A percentile compares a stretch with the other conserved stretches of the same genome.
phyloP scores from a whole-genome alignment of 805 yeast genomes.

The Kluyveromyces lactis region DNA sequence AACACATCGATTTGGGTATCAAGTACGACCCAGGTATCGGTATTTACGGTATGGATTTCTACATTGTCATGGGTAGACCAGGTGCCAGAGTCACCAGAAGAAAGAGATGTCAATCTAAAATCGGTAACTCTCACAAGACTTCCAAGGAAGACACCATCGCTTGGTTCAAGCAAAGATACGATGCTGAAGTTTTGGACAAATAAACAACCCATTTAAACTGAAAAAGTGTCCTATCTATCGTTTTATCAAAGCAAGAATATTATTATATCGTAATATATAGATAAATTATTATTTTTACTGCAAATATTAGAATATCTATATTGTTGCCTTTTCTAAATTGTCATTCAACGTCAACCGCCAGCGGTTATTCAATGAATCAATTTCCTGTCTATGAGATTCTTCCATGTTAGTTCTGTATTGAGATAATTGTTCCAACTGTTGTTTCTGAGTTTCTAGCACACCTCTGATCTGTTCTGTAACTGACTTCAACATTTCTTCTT shows the following conservation, averaged over 20 bases:
- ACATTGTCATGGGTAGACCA: slow-evolving; percentile 98
- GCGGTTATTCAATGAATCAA: slow-evolving; percentile 37
- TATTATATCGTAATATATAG: slow-evolving; percentile 6
- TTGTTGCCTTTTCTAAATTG: background rate
- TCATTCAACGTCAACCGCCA: slow-evolving; percentile 42
- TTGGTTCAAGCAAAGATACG: slow-evolving; percentile 99
- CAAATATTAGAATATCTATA: too few relatives aligned
- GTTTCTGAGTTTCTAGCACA: slow-evolving; percentile 32
- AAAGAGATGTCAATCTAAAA: slow-evolving; percentile 84
- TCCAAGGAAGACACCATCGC: slow-evolving; percentile 87
- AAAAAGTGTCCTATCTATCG: too few relatives aligned
- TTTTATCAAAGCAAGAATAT: too few relatives aligned
- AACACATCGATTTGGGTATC: slow-evolving; percentile 99
- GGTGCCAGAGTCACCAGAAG: slow-evolving; percentile 98
- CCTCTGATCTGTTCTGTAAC: slow-evolving; percentile 23
- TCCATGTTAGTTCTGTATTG: slow-evolving; percentile 37
- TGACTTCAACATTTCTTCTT: slow-evolving; percentile 28
- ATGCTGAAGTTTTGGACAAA: slow-evolving; percentile 92
- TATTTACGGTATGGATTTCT: slow-evolving; percentile 99
- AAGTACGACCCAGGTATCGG: slow-evolving; percentile 99
- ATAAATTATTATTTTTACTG: slow-evolving; percentile 5
- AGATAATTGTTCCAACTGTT: slow-evolving; percentile 36
- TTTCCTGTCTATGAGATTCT: slow-evolving; percentile 34
- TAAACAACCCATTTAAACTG: slow-evolving; percentile 30
- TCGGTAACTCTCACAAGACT: slow-evolving; percentile 92